Base-by-base conservation (phyloP, 306 rosid genomes). In the Potentilla sterilis region DNA sequence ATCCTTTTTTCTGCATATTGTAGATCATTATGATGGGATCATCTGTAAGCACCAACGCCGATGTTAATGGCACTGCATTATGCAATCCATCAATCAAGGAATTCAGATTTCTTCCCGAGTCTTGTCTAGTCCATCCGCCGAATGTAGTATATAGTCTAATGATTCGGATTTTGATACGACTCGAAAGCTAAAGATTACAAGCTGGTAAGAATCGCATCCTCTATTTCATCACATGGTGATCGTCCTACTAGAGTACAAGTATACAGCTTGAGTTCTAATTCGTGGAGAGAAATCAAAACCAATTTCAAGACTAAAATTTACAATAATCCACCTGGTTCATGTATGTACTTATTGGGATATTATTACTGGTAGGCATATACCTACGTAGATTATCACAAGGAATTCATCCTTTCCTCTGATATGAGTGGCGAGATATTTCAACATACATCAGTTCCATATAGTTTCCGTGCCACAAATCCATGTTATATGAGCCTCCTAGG, bases 11-110 rank as follows among this genome's bases (percentile, higher is more conserved):
- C 28, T 52, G 59, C 11, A 7, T 6, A 52, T 52, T n/a, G 59
- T n/a, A 19, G 28, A 9, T 52, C 28, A 52, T n/a, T 52, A 24
- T n/a, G 24, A n/a, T 52, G 59, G 59, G 59, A 52, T 52, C 59
- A 52, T 52, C 19, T 52, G 59, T 52, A 19, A 52, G 28, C 11
- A 52, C 59, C 22, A 22, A 19, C 21, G 21, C n/a, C 3, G 55
- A 8, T 49, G 16, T n/a, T 8, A 24, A 52, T 18, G 24, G 22
- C 6, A 24, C 24, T 52, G 58, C 58, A 4, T 52, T 52, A 52
- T 52, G 22, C 74, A 70, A 70, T 10, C 58, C 58, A 52, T 19
- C 58, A 19, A 18, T 52, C 58, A 52, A 52, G 58, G 58, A 52
- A 52, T 52, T 52, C 58, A 52, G 19, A 7, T 18, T 52, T 52